Percentiles rank a stretch among this genome's conserved stretches.
Evolutionary conservation across 169 alveolate species (phyloP).

Genomic region (Cryptosporidium ubiquitum): DNA sequence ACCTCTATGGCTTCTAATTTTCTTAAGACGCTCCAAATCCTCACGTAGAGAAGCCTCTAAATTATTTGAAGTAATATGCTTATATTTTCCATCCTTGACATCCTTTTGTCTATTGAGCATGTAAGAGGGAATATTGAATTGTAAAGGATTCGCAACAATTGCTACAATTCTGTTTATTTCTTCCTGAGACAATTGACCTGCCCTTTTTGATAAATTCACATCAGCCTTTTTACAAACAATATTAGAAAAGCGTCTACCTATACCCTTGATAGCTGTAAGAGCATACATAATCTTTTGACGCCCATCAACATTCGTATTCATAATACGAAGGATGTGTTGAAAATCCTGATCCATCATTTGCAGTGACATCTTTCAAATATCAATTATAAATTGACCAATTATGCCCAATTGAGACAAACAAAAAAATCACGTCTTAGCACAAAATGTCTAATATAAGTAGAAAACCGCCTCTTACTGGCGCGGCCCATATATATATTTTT

Average conservation of each 20-base stretch:
- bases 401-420: constrained; percentile 4
- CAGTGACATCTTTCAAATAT: constrained; percentile 76
- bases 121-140: constrained; percentile 98
- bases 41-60: constrained; percentile 98
- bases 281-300: constrained; percentile 97
- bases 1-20: constrained; percentile 97
- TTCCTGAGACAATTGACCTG: constrained; percentile 97
- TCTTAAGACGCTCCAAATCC: constrained; percentile 98
- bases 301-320: constrained; percentile 99
- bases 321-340: constrained; percentile 97
- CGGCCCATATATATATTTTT: not conserved
- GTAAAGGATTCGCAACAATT: constrained; percentile 91
- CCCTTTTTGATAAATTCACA: constrained; percentile 96
- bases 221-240: constrained; percentile 97
- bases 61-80: constrained; percentile 94
- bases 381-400: not conserved
- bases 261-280: constrained; percentile 96
- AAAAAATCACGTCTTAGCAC: constrained; percentile 51
- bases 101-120: constrained; percentile 97
- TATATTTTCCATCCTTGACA: constrained; percentile 93
- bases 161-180: constrained; percentile 92
- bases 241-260: constrained; percentile 98
- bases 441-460: constrained; percentile 22
- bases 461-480: constrained; percentile 9
- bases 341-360: constrained; percentile 88